Percentiles rank a stretch among this genome's conserved stretches.
These are phyloP conservation scores for Farysia itapuensis DNA, from an alignment of 1,284 basidiomycete genomes.

Conservation along the genomic window DNA sequence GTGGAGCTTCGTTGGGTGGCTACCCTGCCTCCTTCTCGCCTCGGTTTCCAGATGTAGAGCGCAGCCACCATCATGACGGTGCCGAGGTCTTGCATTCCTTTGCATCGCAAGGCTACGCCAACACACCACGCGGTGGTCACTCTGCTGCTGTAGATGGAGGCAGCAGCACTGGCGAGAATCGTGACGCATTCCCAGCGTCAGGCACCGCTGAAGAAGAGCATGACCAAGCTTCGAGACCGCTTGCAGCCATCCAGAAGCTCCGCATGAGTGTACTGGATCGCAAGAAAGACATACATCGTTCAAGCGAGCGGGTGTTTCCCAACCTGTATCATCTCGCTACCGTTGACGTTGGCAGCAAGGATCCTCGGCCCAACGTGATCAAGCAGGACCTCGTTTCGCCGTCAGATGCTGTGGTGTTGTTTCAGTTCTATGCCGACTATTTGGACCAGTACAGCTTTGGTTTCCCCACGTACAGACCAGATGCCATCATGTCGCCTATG, in stretches of 20 bases:
- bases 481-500: constrained; percentile 36
- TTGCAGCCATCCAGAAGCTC: constrained; percentile 21
- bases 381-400: constrained; percentile 25
- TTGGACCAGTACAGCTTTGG: constrained; percentile 30
- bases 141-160: background rate
- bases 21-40: background rate
- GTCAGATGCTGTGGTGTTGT: constrained; percentile 15
- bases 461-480: constrained; percentile 19
- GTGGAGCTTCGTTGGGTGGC: background rate
- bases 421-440: constrained; percentile 29
- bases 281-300: constrained; percentile 11
- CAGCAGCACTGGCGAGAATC: background rate
- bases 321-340: constrained; percentile 23
- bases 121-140: no score
- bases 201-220: constrained; percentile 14
- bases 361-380: constrained; percentile 23
- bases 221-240: constrained; percentile 16
- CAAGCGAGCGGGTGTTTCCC: constrained; percentile 11
- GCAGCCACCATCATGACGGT: background rate
- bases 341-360: constrained; percentile 19
- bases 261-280: constrained; percentile 24
- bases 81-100: background rate
- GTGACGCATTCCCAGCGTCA: constrained; percentile 9
- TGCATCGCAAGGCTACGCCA: background rate
- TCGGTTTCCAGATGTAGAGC: no score